Evolutionary conservation across 352 stramenopile species (phyloP).

Genomic region (Vaucheria bursata): DNA sequence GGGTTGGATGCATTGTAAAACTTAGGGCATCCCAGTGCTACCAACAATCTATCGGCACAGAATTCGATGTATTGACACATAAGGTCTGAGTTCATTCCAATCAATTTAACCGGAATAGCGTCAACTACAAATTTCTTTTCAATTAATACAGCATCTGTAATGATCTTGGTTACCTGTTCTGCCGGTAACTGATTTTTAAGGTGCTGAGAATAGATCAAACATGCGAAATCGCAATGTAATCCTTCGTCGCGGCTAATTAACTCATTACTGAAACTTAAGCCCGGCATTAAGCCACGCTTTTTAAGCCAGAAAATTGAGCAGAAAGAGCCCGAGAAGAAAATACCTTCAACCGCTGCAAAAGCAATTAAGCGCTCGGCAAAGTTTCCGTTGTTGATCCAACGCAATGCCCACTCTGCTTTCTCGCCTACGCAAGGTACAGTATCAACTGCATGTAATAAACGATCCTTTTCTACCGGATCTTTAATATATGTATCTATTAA

Average conservation of each 20-base stretch:
- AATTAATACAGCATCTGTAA: background rate
- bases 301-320: slow-evolving; percentile 68
- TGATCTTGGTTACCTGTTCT: background rate
- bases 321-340: slow-evolving; percentile 67
- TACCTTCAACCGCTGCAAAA: slow-evolving; percentile 64
- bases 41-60: slow-evolving; percentile 26
- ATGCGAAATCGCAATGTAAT: background rate
- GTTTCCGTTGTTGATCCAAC: slow-evolving; percentile 53
- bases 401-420: slow-evolving; percentile 60
- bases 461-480: slow-evolving; percentile 52
- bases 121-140: background rate
- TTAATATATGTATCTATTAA: slow-evolving; percentile 65
- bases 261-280: background rate
- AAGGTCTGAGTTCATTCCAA: background rate
- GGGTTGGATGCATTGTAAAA: no score
- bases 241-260: background rate
- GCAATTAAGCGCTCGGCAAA: slow-evolving; percentile 60
- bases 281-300: slow-evolving; percentile 62
- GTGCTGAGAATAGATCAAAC: background rate
- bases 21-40: background rate
- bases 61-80: background rate
- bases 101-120: background rate
- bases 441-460: slow-evolving; percentile 54
- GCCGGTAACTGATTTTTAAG: background rate
- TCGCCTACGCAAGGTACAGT: slow-evolving; percentile 56